Percentiles rank a stretch among this genome's conserved stretches.
Conservation (phyloP, 768 basidiomycete species). For the Lactifluus piperatus region DNA sequence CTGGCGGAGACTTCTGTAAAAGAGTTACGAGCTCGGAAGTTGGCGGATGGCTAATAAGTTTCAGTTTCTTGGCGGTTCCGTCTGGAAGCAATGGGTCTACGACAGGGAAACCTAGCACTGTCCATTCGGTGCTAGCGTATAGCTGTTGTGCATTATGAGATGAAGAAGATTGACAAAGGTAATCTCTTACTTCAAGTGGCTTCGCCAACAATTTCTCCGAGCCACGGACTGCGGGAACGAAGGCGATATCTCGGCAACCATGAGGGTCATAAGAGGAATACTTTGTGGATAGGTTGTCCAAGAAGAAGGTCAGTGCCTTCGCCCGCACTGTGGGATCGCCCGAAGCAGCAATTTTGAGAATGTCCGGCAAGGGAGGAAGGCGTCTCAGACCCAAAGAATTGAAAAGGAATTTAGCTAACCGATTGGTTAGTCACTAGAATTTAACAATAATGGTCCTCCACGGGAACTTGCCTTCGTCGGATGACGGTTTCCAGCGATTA, state of each 20-base stretch:
- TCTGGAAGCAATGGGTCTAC: constrained; percentile 44
- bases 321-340: constrained; percentile 41
- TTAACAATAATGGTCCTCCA: neutral
- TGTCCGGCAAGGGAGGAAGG: constrained; percentile 53
- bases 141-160: constrained; percentile 40
- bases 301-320: constrained; percentile 69
- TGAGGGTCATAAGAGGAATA: constrained; percentile 54
- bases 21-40: constrained; percentile 48
- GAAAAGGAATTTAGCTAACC: constrained; percentile 72
- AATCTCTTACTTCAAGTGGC: constrained; percentile 48
- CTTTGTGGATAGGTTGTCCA: constrained; percentile 57
- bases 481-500: constrained; percentile 68
- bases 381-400: constrained; percentile 58
- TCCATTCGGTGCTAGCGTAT: constrained; percentile 58
- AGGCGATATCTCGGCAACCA: constrained; percentile 50
- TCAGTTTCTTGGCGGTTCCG: constrained; percentile 53
- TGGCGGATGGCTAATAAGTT: constrained; percentile 62
- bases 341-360: constrained; percentile 63
- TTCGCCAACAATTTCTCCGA: constrained; percentile 47
- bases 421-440: neutral
- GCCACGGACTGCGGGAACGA: constrained; percentile 64
- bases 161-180: neutral
- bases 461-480: constrained; percentile 67
- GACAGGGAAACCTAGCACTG: constrained; percentile 66
- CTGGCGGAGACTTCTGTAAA: constrained; percentile 52